A percentile compares a stretch with the other conserved stretches of the same genome.
Evolutionary conservation across 2,329 filamentous ascomycete genomes (phyloP).

Genomic region (Ascochyta lentis): DNA sequence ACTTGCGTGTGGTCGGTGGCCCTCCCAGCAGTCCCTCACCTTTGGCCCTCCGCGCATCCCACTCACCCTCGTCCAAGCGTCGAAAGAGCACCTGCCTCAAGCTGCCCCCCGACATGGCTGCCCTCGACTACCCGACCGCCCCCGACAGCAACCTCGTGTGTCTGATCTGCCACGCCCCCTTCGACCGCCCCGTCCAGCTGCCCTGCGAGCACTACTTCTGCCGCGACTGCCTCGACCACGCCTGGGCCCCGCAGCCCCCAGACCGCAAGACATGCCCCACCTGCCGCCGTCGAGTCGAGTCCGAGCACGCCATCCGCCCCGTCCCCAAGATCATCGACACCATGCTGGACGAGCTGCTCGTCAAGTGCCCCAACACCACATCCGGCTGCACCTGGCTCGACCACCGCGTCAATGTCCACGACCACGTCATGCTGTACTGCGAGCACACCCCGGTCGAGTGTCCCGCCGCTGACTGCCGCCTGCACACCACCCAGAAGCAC

Average conservation of each 20-base stretch:
- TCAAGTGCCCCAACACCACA: slow-evolving; percentile 63
- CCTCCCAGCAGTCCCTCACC: slow-evolving; percentile 49
- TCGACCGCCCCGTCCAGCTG: slow-evolving; percentile 64
- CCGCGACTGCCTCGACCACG: slow-evolving; percentile 60
- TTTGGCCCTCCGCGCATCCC: slow-evolving; percentile 47
- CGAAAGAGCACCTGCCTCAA: slow-evolving; percentile 44
- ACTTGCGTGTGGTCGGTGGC: slow-evolving; percentile 46
- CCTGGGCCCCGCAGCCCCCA: slow-evolving; percentile 42
- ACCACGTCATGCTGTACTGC: slow-evolving; percentile 68
- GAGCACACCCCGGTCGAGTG: slow-evolving; percentile 62
- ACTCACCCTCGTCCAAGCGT: slow-evolving; percentile 47
- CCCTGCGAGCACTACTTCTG: slow-evolving; percentile 71
- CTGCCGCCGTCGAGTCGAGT: slow-evolving; percentile 58
- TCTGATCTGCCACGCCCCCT: slow-evolving; percentile 69
- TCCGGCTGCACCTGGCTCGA: slow-evolving; percentile 62
- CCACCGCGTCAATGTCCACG: slow-evolving; percentile 63
- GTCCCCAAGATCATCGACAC: slow-evolving; percentile 64
- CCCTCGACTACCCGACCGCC: slow-evolving; percentile 63
- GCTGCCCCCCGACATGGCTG: slow-evolving; percentile 59
- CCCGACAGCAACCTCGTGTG: slow-evolving; percentile 69
- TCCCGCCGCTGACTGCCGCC: slow-evolving; percentile 56
- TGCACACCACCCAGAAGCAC: slow-evolving; percentile 63
- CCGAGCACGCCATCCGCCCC: slow-evolving; percentile 34
- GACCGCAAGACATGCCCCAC: slow-evolving; percentile 59
- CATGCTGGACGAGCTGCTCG: slow-evolving; percentile 67